phyloP scores from a whole-genome alignment of 2,329 filamentous ascomycete species.

The Magnaporthiopsis incrustans region DNA sequence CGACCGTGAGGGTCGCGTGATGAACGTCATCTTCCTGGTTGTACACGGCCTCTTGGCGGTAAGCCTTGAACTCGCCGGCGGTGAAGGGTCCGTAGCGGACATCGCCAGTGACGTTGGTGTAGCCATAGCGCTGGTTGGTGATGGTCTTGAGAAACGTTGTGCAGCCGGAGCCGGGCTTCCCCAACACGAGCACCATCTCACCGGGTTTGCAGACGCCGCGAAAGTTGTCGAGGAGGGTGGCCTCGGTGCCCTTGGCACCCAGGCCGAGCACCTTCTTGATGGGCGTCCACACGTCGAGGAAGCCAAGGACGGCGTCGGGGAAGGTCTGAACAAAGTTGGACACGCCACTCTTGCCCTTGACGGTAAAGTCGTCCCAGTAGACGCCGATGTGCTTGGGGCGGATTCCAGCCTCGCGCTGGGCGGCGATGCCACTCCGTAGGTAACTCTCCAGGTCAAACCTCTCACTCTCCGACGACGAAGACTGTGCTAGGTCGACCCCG shows the following conservation, averaged over 20 bases:
- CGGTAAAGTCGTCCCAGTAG: conserved; percentile 69
- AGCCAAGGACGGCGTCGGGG: conserved; percentile 66
- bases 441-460: conserved; percentile 70
- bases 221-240: conserved; percentile 67
- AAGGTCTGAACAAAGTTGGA: conserved; percentile 70
- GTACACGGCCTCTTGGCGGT: conserved; percentile 77
- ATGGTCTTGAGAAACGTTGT: conserved; percentile 63
- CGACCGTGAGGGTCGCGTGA: conserved; percentile 76
- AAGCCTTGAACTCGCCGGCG: conserved; percentile 62
- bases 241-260: conserved; percentile 60
- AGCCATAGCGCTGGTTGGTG: conserved; percentile 55
- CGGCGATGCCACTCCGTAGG: conserved; percentile 61
- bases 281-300: conserved; percentile 67
- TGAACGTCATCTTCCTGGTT: conserved; percentile 84
- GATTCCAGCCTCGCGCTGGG: conserved; percentile 71
- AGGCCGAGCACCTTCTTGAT: conserved; percentile 55
- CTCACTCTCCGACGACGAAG: conserved; percentile 37
- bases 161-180: conserved; percentile 66
- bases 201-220: conserved; percentile 65
- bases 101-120: conserved; percentile 53
- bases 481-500: conserved; percentile 26
- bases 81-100: conserved; percentile 71
- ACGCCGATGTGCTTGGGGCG: conserved; percentile 73
- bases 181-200: conserved; percentile 82
- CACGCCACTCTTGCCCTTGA: conserved; percentile 65